phyloP scores from a whole-genome alignment of 2,329 filamentous ascomycete genomes.

The Venturiaceae sp. region DNA sequence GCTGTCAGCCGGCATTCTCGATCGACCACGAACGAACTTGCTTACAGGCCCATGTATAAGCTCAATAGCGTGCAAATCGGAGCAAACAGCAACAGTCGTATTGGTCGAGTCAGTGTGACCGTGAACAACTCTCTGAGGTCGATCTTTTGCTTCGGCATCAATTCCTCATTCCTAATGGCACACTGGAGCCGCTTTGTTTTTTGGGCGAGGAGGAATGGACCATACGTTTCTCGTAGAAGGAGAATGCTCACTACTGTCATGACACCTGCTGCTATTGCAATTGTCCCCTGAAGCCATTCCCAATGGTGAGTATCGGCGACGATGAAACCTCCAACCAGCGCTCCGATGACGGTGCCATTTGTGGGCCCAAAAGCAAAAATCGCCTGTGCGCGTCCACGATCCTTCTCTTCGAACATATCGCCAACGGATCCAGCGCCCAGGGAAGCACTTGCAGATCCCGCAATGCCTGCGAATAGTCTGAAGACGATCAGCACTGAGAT shows the following conservation, averaged over 20 bases:
- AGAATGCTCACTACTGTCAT: constrained; percentile 54
- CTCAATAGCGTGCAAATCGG: neutral
- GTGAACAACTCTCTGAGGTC: constrained; percentile 54
- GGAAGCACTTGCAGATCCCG: constrained; percentile 25
- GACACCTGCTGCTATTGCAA: constrained; percentile 50
- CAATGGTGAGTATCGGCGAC: constrained; percentile 47
- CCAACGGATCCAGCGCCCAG: constrained; percentile 30
- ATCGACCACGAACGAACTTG: neutral
- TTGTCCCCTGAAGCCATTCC: constrained; percentile 65
- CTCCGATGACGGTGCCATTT: constrained; percentile 53
- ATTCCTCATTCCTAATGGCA: constrained; percentile 49
- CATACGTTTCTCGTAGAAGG: constrained; percentile 54
- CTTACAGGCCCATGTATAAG: neutral
- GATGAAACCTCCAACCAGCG: constrained; percentile 57
- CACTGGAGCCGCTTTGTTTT: constrained; percentile 48
- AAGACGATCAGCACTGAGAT: constrained; percentile 22
- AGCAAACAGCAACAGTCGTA: constrained; percentile 13
- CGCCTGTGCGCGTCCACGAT: constrained; percentile 52
- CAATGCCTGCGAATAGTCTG: constrained; percentile 25
- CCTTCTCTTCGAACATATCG: constrained; percentile 50
- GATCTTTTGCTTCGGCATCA: constrained; percentile 53
- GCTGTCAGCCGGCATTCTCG: neutral
- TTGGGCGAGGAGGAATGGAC: constrained; percentile 48
- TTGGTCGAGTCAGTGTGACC: constrained; percentile 50
- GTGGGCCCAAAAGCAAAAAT: constrained; percentile 55